Percentiles rank a stretch among this genome's conserved stretches.
phyloP scores from a whole-genome alignment of 345 rosid species.

The Cardiospermum halicacabum region DNA sequence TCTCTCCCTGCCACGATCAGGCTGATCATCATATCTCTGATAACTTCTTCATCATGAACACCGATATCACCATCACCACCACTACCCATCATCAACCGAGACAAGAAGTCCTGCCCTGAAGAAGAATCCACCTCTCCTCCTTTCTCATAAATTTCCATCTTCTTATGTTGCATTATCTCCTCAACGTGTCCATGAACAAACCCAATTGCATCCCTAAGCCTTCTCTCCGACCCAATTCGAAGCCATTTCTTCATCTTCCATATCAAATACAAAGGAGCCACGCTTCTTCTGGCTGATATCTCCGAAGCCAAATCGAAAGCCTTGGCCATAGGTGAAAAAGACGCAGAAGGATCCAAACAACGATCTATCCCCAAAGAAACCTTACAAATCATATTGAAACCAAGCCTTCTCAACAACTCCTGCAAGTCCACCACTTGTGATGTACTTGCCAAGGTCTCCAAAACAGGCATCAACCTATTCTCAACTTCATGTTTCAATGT shows the following conservation, averaged over 20 bases:
- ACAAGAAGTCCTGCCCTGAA: constrained; percentile 38
- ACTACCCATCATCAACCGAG: constrained; percentile 37
- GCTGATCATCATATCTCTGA: constrained; percentile 53
- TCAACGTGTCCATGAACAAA: constrained; percentile 26
- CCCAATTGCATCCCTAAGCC: constrained; percentile 40
- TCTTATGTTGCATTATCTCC: constrained; percentile 29
- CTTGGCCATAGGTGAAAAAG: constrained; percentile 25
- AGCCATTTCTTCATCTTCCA: constrained; percentile 66
- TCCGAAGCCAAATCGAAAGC: constrained; percentile 58
- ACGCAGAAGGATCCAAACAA: constrained; percentile 30
- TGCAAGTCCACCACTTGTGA: constrained; percentile 43
- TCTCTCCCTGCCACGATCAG: constrained; percentile 69
- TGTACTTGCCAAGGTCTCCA: constrained; percentile 30
- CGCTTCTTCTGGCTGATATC: constrained; percentile 55
- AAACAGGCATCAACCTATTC: constrained; percentile 36
- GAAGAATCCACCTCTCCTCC: neutral
- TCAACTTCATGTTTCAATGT: constrained; percentile 39
- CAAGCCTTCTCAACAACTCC: constrained; percentile 46
- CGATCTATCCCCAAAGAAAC: constrained; percentile 51
- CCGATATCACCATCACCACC: constrained; percentile 37
- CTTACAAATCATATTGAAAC: constrained; percentile 44
- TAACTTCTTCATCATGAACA: constrained; percentile 39
- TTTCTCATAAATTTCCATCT: constrained; percentile 3
- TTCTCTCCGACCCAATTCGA: constrained; percentile 50
- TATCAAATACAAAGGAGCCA: constrained; percentile 37